phyloP scores from a whole-genome alignment of 768 basidiomycete genomes.

The Boletus edulis region DNA sequence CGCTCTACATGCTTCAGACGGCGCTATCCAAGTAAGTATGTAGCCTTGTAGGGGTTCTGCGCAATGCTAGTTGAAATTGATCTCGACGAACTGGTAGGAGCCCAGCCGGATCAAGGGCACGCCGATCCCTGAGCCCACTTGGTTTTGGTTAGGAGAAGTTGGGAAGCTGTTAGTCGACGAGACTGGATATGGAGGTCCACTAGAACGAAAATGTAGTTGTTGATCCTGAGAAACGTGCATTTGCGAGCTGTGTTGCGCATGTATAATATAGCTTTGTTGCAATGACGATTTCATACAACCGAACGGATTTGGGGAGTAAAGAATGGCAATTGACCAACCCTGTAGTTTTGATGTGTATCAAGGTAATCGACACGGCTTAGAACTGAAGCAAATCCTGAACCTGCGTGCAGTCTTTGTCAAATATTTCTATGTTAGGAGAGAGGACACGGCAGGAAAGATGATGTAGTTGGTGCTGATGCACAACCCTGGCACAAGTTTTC shows the following conservation, averaged over 20 bases:
- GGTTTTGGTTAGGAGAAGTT: conserved; percentile 15
- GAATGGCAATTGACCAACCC: no score
- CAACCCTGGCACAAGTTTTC: not conserved
- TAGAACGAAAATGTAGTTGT: conserved; percentile 22
- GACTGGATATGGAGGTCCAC: conserved; percentile 28
- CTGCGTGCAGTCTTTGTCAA: no score
- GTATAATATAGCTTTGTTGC: conserved; percentile 16
- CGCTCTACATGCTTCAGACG: no score
- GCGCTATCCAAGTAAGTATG: no score
- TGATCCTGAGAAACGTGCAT: conserved; percentile 14
- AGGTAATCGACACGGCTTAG: no score
- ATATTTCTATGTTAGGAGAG: no score
- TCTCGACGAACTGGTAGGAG: conserved; percentile 30
- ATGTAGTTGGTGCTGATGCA: no score
- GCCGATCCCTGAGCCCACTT: conserved; percentile 31
- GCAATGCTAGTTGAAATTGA: conserved; percentile 9
- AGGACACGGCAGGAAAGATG: no score
- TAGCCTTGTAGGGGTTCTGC: no score
- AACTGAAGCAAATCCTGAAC: no score
- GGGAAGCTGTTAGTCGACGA: conserved; percentile 34
- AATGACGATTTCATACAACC: conserved; percentile 17
- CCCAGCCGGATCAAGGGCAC: conserved; percentile 31
- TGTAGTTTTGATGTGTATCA: no score
- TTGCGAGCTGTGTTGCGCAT: not conserved
- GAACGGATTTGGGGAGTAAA: no score